A percentile compares a stretch with the other conserved stretches of the same genome.
Conservation (phyloP, 768 basidiomycete genomes). For the Leccinellum albellum region DNA sequence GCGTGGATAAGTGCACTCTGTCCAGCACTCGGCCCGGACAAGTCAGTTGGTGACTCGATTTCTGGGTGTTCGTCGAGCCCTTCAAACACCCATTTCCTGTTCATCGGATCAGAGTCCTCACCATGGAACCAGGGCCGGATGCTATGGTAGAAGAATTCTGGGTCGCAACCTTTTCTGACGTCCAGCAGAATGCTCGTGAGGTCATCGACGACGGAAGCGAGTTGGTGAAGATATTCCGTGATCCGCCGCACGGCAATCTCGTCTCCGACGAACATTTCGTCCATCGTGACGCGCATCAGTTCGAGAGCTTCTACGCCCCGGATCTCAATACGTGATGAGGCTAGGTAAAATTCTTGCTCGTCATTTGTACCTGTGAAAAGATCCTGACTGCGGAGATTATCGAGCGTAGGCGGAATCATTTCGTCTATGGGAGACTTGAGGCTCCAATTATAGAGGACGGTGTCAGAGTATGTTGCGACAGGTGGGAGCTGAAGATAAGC, state of each 20-base stretch:
- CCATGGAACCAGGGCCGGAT: slow-evolving; percentile 84
- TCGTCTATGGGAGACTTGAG: slow-evolving; percentile 29
- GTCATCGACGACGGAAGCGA: slow-evolving; percentile 62
- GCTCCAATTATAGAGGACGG: slow-evolving; percentile 85
- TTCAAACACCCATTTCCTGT: slow-evolving; percentile 55
- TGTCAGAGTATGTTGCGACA: slow-evolving; percentile 86
- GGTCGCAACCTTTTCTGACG: slow-evolving; percentile 69
- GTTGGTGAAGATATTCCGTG: slow-evolving; percentile 57
- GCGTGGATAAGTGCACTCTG: slow-evolving; percentile 77
- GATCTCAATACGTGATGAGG: slow-evolving; percentile 83
- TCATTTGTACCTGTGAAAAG: slow-evolving; percentile 76
- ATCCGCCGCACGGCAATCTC: slow-evolving; percentile 60
- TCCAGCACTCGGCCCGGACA: slow-evolving; percentile 79
- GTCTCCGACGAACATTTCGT: slow-evolving; percentile 82
- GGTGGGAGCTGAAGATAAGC: slow-evolving; percentile 76
- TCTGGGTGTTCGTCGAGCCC: slow-evolving; percentile 49
- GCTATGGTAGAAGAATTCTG: slow-evolving; percentile 64
- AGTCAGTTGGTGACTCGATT: slow-evolving; percentile 44
- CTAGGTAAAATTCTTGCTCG: slow-evolving; percentile 85
- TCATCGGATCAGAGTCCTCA: slow-evolving; percentile 47
- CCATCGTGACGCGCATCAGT: slow-evolving; percentile 80
- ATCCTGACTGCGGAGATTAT: slow-evolving; percentile 62
- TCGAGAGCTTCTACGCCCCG: slow-evolving; percentile 80
- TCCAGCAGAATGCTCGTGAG: slow-evolving; percentile 56
- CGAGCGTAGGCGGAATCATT: slow-evolving; percentile 36